phyloP scores from a whole-genome alignment of 345 rosid genomes.

The Hypericum perforatum region DNA sequence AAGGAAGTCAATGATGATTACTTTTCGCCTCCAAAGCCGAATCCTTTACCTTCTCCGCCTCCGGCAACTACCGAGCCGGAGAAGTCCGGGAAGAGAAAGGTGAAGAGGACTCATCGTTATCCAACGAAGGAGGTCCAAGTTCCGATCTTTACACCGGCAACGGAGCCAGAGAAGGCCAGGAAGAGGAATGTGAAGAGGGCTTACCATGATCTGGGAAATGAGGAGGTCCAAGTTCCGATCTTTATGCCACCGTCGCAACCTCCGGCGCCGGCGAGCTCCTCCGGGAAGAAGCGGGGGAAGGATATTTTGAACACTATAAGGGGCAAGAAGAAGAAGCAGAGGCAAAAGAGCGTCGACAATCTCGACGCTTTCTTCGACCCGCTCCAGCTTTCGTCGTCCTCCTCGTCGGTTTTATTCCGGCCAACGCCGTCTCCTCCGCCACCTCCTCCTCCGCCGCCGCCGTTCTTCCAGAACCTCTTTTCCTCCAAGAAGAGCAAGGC shows the following conservation, averaged over 20 bases:
- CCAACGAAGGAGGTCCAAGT: slow-evolving; percentile 11
- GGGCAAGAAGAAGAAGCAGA: slow-evolving; percentile 53
- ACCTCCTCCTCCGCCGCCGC: slow-evolving; percentile 37
- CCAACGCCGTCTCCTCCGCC: slow-evolving; percentile 40
- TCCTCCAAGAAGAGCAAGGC: slow-evolving; percentile 49
- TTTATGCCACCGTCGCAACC: slow-evolving; percentile 15
- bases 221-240: not conserved
- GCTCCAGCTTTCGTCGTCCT: slow-evolving; percentile 7
- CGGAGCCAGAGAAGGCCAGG: slow-evolving; percentile 9
- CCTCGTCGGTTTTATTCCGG: slow-evolving; percentile 28
- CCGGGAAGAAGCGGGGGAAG: slow-evolving; percentile 44
- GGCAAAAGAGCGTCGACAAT: slow-evolving; percentile 78
- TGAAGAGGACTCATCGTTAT: no score
- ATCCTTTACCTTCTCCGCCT: slow-evolving; percentile 10
- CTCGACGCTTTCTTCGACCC: slow-evolving; percentile 49
- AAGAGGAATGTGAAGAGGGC: slow-evolving; percentile 26
- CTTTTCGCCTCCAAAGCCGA: not conserved
- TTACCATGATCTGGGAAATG: slow-evolving; percentile 13
- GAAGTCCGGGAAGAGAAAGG: no score
- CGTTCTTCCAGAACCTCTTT: slow-evolving; percentile 49
- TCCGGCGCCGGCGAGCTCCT: slow-evolving; percentile 15
- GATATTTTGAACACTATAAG: slow-evolving; percentile 46
- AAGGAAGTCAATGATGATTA: no score
- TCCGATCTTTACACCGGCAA: slow-evolving; percentile 8
- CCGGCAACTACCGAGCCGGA: not conserved